phyloP scores from a whole-genome alignment of 2,329 filamentous ascomycete species.

The Pseudopyrenochaeta lycopersici region DNA sequence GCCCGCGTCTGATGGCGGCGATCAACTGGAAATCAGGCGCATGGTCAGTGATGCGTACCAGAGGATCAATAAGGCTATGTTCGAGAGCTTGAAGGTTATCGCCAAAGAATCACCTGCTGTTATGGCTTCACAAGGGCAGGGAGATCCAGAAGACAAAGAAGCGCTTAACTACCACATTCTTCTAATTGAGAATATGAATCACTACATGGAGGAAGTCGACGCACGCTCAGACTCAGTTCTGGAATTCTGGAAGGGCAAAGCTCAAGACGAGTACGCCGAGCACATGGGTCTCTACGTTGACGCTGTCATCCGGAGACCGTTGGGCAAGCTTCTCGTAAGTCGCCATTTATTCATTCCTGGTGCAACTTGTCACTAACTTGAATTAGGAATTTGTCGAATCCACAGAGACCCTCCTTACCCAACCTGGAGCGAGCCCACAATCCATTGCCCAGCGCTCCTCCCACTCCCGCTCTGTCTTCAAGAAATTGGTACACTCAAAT shows the following conservation, averaged over 20 bases:
- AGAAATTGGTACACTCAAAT: slow-evolving; percentile 82
- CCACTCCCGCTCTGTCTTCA: slow-evolving; percentile 83
- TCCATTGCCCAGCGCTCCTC: slow-evolving; percentile 80
- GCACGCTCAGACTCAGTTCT: slow-evolving; percentile 76
- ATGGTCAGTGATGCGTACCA: slow-evolving; percentile 88
- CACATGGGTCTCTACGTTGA: slow-evolving; percentile 89
- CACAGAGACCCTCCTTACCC: slow-evolving; percentile 75
- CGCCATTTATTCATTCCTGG: neutral
- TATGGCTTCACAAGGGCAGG: slow-evolving; percentile 61
- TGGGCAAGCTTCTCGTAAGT: slow-evolving; percentile 80
- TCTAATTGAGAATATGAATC: slow-evolving; percentile 98
- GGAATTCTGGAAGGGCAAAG: slow-evolving; percentile 82
- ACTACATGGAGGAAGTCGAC: slow-evolving; percentile 92
- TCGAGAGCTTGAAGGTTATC: slow-evolving; percentile 95
- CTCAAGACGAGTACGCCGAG: slow-evolving; percentile 79
- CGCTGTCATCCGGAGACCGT: slow-evolving; percentile 85
- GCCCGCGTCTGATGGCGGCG: slow-evolving; percentile 60
- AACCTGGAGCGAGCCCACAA: slow-evolving; percentile 58
- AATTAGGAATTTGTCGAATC: slow-evolving; percentile 83
- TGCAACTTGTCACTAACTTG: slow-evolving; percentile 13
- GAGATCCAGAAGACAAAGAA: slow-evolving; percentile 88
- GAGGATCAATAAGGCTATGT: slow-evolving; percentile 93
- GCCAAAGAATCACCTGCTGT: slow-evolving; percentile 72
- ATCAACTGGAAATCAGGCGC: slow-evolving; percentile 71
- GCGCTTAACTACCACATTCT: slow-evolving; percentile 97